phyloP scores from a whole-genome alignment of 352 stramenopile species.

The Globisporangium cylindrosporum region DNA sequence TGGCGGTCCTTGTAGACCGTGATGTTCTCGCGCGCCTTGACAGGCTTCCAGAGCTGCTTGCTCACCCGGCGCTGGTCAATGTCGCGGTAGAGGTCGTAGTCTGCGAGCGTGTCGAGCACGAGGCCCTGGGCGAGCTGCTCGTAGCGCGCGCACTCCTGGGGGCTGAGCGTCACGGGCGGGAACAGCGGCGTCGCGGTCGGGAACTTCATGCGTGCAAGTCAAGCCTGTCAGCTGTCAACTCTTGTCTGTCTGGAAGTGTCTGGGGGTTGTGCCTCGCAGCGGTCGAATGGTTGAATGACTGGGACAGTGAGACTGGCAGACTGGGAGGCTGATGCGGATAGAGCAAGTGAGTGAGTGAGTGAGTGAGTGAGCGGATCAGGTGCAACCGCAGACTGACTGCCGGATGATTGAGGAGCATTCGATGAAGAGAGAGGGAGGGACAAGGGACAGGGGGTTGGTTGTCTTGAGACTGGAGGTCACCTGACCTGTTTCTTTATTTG shows the following conservation, averaged over 20 bases:
- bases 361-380: neutral
- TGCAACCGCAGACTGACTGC: neutral
- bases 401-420: neutral
- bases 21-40: constrained; percentile 48
- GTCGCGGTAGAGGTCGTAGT: constrained; percentile 25
- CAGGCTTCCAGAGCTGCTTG: constrained; percentile 39
- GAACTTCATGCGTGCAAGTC: constrained; percentile 24
- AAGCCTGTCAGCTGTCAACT: too few relatives aligned
- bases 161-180: constrained; percentile 23
- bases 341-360: neutral
- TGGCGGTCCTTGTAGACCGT: constrained; percentile 39
- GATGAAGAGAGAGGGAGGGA: neutral
- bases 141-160: constrained; percentile 27
- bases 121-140: constrained; percentile 21
- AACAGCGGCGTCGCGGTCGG: constrained; percentile 27
- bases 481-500: neutral
- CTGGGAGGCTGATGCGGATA: neutral
- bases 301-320: too few relatives aligned
- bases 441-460: neutral
- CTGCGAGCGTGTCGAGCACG: constrained; percentile 30
- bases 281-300: neutral
- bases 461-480: neutral
- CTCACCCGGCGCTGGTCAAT: constrained; percentile 30
- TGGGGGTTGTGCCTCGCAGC: neutral
- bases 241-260: neutral